Conservation (phyloP, 768 basidiomycete genomes). For the Galerina marginata region DNA sequence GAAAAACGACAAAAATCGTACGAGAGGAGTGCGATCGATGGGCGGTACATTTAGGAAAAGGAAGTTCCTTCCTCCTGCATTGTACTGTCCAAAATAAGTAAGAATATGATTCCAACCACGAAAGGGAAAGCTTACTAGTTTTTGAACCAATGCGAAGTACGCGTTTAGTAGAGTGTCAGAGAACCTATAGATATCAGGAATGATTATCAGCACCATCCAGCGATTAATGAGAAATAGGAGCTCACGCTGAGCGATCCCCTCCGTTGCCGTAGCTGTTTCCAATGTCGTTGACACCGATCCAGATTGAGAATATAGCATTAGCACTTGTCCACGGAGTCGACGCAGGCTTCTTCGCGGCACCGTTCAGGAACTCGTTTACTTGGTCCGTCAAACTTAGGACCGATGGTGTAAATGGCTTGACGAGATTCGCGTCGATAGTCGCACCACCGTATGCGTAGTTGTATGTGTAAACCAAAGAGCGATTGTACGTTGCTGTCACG, state of each 20-base stretch:
- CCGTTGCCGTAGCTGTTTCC: constrained; percentile 55
- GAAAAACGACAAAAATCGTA: constrained; percentile 20
- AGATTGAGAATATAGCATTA: constrained; percentile 68
- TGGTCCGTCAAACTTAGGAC: constrained; percentile 65
- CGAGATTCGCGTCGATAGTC: constrained; percentile 64
- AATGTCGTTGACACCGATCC: constrained; percentile 77
- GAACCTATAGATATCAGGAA: constrained; percentile 30
- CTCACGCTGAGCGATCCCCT: constrained; percentile 57
- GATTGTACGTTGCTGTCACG: constrained; percentile 56
- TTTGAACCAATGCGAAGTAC: constrained; percentile 37
- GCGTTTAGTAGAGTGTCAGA: constrained; percentile 12
- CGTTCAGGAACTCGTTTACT: constrained; percentile 59
- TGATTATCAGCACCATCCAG: not conserved
- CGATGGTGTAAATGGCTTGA: constrained; percentile 54
- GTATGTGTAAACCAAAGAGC: constrained; percentile 59
- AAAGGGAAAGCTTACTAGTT: constrained; percentile 7
- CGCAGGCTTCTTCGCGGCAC: constrained; percentile 52
- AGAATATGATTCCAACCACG: not conserved
- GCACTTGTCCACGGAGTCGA: constrained; percentile 59
- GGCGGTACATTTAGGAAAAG: constrained; percentile 50
- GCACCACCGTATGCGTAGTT: constrained; percentile 73
- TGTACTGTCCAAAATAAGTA: constrained; percentile 31
- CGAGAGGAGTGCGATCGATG: constrained; percentile 47
- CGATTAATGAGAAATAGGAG: not conserved
- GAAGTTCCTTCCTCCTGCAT: constrained; percentile 61